Percentiles rank a stretch among this genome's conserved stretches.
Evolutionary conservation across 108 stramenopile species (phyloP).

Genomic region (Cyclostephanos invisitatus): DNA sequence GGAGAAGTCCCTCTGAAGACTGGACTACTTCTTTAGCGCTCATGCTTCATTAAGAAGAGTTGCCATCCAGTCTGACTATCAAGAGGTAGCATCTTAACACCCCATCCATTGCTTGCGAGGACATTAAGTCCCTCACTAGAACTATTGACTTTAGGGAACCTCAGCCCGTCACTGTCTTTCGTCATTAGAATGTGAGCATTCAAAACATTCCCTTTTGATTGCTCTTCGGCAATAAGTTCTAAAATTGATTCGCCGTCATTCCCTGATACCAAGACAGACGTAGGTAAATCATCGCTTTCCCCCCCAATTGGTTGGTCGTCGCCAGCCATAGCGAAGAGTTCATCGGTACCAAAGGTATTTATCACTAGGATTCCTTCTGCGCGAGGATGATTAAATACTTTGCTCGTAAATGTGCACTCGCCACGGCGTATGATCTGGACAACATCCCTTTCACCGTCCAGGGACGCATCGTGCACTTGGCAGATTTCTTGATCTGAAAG

Average conservation of each 20-base stretch:
- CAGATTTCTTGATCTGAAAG: constrained; percentile 17
- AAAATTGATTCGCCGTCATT: constrained; percentile 61
- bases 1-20: constrained; percentile 62
- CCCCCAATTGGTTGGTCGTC: constrained; percentile 7
- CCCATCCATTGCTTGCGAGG: constrained; percentile 66
- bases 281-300: constrained; percentile 44
- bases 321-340: constrained; percentile 81
- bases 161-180: constrained; percentile 25
- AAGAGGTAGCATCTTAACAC: constrained; percentile 52
- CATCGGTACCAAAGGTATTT: constrained; percentile 51
- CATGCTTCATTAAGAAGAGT: constrained; percentile 56
- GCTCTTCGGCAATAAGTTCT: constrained; percentile 8
- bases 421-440: constrained; percentile 67
- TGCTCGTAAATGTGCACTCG: constrained; percentile 65
- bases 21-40: constrained; percentile 24
- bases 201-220: constrained; percentile 12
- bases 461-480: neutral
- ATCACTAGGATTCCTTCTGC: constrained; percentile 67
- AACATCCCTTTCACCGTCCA: constrained; percentile 6
- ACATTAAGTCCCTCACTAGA: constrained; percentile 46
- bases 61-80: constrained; percentile 54
- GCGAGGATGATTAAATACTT: constrained; percentile 54
- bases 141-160: constrained; percentile 44
- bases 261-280: constrained; percentile 65
- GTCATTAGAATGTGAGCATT: constrained; percentile 12